Base-by-base conservation (phyloP, 1,284 basidiomycete species). In the Amylostereum chailletii region DNA sequence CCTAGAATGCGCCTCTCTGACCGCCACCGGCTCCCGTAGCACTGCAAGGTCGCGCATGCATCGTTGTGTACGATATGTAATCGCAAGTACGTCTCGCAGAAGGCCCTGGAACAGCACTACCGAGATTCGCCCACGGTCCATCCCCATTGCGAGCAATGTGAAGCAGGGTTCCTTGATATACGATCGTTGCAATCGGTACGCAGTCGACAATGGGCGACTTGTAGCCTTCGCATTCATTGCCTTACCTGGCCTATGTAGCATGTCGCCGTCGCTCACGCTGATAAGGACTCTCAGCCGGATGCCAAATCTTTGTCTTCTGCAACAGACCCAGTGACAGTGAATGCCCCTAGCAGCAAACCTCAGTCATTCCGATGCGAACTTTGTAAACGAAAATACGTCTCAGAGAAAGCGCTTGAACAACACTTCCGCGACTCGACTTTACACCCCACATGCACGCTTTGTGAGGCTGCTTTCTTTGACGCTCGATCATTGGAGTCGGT, bases 371-470 rank as follows among this genome's bases (percentile, higher is more conserved):
- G 59, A 41, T 72, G 70, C 48, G 50, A 49, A 0, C 49, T 55
- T 3, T 72, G 71, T 51, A 55, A 59, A n/a, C 52, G 62, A 29
- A 53, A 43, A n/a, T 43, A 43, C 42, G 49, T 1, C 71, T 63
- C 50, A 52, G 57, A n/a, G 62, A 43, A 30, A n/a, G 30, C 30
- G 62, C 55, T 72, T 29, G 66, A 71, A 2, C 71, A 71, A 51
- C 72, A 74, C 45, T 72, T 68, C 52, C 59, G 71, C 19, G 71
- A 70, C 0, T 70, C 69, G 4, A 45, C 58, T n/a, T 55, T 56
- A 4, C 72, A 74, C 52, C 70, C 70, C 0, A 72, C 70, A 37
- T 74, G 72, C 50, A 46, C 52, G 3, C 60, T 63, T n/a, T 72
- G 71, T 51, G 66, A 66, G 2, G 61, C 62, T 36, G 58, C 57